These are phyloP conservation scores for Globisporangium heterothallicum DNA, from an alignment of 352 stramenopile species.

Conservation along the genomic window DNA sequence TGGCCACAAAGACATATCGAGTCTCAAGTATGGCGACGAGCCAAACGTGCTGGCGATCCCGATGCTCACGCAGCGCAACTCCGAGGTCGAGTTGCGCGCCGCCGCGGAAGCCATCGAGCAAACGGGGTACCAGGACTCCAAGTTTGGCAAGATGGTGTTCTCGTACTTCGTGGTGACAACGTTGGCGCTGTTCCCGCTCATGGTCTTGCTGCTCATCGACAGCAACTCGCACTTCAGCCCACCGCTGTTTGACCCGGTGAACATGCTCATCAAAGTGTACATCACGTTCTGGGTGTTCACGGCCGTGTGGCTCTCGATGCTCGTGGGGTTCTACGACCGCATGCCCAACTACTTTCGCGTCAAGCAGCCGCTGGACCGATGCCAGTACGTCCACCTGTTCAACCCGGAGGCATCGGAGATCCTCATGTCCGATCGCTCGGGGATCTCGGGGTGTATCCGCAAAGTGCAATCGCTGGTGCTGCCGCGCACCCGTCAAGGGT, in stretches of 20 bases:
- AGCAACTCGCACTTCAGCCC: slow-evolving; percentile 11
- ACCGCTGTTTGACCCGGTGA: slow-evolving; percentile 12
- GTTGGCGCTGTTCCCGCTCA: slow-evolving; percentile 6
- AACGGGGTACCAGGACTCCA: slow-evolving; percentile 15
- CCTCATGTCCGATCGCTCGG: slow-evolving; percentile 12
- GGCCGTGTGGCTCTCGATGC: slow-evolving; percentile 12
- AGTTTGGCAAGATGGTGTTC: slow-evolving; percentile 11
- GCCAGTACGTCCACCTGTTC: slow-evolving; percentile 18
- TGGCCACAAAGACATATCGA: neutral
- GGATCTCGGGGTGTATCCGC: slow-evolving; percentile 3
- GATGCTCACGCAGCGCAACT: slow-evolving; percentile 12
- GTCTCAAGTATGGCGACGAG: slow-evolving; percentile 5
- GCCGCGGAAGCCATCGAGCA: slow-evolving; percentile 11
- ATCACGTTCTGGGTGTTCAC: slow-evolving; percentile 15
- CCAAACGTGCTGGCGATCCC: slow-evolving; percentile 10
- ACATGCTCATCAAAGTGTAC: slow-evolving; percentile 13
- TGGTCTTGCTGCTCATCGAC: slow-evolving; percentile 14
- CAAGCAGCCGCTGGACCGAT: slow-evolving; percentile 12
- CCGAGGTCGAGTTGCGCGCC: slow-evolving; percentile 8
- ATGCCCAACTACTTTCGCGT: slow-evolving; percentile 20
- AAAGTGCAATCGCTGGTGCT: slow-evolving; percentile 10
- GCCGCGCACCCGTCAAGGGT: slow-evolving; percentile 6
- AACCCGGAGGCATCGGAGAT: slow-evolving; percentile 18
- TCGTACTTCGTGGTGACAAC: slow-evolving; percentile 10
- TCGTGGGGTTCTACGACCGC: slow-evolving; percentile 11